Conservation (phyloP, 108 stramenopile genomes). For the Craspedostauros australis region DNA sequence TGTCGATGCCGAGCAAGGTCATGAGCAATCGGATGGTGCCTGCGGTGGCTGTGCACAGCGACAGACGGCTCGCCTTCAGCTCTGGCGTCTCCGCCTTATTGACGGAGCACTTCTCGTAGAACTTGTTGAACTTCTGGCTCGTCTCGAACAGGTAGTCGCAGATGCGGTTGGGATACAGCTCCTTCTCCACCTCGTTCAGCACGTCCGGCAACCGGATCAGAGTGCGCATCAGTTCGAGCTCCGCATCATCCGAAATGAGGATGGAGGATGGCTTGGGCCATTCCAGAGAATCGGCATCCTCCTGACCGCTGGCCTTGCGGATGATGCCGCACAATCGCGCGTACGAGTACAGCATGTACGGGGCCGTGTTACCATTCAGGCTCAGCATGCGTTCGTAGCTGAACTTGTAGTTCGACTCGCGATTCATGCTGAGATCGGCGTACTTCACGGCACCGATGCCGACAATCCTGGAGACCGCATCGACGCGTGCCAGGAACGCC, state of each 20-base stretch:
- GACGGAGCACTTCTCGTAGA: slow-evolving; percentile 88
- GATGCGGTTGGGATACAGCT: slow-evolving; percentile 89
- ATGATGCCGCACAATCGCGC: slow-evolving; percentile 93
- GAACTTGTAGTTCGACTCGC: slow-evolving; percentile 95
- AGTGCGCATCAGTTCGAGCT: slow-evolving; percentile 86
- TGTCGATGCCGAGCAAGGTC: slow-evolving; percentile 85
- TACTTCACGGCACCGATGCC: slow-evolving; percentile 99
- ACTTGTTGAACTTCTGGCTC: slow-evolving; percentile 87
- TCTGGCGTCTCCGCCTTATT: slow-evolving; percentile 75
- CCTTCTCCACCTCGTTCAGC: slow-evolving; percentile 77
- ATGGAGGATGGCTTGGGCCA: slow-evolving; percentile 74
- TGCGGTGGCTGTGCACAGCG: slow-evolving; percentile 89
- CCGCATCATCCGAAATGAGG: slow-evolving; percentile 74
- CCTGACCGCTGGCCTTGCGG: slow-evolving; percentile 83
- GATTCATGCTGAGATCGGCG: slow-evolving; percentile 95
- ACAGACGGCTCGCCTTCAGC: slow-evolving; percentile 76
- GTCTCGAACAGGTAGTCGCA: slow-evolving; percentile 93
- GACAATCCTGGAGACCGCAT: slow-evolving; percentile 70
- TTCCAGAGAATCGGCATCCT: slow-evolving; percentile 31
- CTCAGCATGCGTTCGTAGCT: slow-evolving; percentile 98
- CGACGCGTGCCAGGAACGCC: slow-evolving; percentile 38
- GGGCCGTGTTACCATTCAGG: slow-evolving; percentile 98
- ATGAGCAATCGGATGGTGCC: slow-evolving; percentile 77
- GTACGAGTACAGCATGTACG: slow-evolving; percentile 98
- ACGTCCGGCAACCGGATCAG: slow-evolving; percentile 76